phyloP scores from a whole-genome alignment of 2,329 filamentous ascomycete genomes.

The Geoglossum cookeanum region DNA sequence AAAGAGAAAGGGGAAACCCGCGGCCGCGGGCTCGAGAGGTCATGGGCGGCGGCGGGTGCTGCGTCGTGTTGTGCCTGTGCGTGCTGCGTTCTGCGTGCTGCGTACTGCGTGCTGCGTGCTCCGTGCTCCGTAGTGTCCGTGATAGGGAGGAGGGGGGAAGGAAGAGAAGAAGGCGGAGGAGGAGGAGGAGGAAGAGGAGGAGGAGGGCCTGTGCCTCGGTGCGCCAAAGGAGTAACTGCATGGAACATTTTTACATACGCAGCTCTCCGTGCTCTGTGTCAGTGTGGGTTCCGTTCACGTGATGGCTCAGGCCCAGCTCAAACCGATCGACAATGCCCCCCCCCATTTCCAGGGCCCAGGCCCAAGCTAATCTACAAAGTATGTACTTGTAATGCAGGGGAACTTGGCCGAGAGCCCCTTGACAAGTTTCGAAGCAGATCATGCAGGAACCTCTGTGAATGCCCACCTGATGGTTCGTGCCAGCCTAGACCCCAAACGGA shows the following conservation, averaged over 20 bases:
- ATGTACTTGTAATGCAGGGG: not conserved
- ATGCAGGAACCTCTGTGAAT: not conserved
- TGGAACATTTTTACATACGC: not conserved
- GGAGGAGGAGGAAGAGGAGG: too few relatives aligned
- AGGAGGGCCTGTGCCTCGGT: not conserved
- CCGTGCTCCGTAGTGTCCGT: too few relatives aligned
- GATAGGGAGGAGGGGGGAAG: too few relatives aligned
- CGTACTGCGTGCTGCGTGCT: too few relatives aligned
- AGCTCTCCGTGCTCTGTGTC: not conserved
- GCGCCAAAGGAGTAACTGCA: not conserved
- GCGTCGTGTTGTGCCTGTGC: not conserved
- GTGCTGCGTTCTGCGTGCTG: not conserved
- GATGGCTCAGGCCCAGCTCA: not conserved
- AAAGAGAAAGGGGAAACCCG: not conserved
- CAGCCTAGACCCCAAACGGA: not conserved
- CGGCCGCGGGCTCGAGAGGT: not conserved
- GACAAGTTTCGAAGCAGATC: not conserved
- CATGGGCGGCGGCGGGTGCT: not conserved
- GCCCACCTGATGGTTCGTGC: not conserved
- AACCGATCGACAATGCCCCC: not conserved
- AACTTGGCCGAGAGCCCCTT: not conserved
- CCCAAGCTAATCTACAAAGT: too few relatives aligned
- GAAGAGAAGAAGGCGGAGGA: too few relatives aligned
- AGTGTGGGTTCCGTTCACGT: not conserved
- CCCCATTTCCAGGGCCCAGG: too few relatives aligned